These are phyloP conservation scores for Cairneyella variabilis DNA, from an alignment of 495 filamentous ascomycete genomes.

Conservation along the genomic window DNA sequence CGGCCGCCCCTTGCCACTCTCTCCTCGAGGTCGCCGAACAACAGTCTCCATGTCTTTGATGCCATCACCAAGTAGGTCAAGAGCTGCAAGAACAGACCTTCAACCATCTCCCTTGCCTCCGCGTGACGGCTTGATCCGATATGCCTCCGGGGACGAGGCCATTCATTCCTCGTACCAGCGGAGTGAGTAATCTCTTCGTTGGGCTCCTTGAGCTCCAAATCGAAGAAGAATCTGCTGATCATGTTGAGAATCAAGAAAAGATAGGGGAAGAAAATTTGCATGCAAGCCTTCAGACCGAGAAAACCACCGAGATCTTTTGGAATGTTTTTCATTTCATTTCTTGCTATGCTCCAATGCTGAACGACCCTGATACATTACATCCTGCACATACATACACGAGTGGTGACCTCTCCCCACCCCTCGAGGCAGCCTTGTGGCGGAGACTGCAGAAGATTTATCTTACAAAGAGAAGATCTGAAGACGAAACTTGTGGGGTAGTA, in stretches of 20 bases:
- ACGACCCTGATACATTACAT: slow-evolving; percentile 15
- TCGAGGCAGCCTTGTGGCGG: slow-evolving; percentile 20
- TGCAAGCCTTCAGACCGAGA: neutral
- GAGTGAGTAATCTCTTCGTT: no score
- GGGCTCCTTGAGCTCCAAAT: no score
- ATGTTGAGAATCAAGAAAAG: no score
- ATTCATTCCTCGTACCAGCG: no score
- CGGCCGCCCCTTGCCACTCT: neutral
- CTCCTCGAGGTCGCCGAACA: neutral
- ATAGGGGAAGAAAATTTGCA: no score
- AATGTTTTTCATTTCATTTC: slow-evolving; percentile 8
- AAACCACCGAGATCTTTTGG: neutral
- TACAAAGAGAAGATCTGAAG: slow-evolving; percentile 22
- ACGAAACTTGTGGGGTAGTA: slow-evolving; percentile 21
- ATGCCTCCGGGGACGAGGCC: no score
- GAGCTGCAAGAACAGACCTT: no score
- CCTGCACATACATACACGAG: slow-evolving; percentile 12
- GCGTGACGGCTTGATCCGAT: no score
- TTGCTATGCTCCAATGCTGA: slow-evolving; percentile 5
- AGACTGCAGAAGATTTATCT: slow-evolving; percentile 23
- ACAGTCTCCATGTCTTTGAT: neutral
- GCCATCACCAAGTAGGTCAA: no score
- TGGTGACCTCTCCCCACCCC: neutral
- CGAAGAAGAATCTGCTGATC: no score
- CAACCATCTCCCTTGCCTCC: no score